Base-by-base conservation (phyloP, 2,329 filamentous ascomycete species). In the Ophiocordyceps camponoti-floridani region DNA sequence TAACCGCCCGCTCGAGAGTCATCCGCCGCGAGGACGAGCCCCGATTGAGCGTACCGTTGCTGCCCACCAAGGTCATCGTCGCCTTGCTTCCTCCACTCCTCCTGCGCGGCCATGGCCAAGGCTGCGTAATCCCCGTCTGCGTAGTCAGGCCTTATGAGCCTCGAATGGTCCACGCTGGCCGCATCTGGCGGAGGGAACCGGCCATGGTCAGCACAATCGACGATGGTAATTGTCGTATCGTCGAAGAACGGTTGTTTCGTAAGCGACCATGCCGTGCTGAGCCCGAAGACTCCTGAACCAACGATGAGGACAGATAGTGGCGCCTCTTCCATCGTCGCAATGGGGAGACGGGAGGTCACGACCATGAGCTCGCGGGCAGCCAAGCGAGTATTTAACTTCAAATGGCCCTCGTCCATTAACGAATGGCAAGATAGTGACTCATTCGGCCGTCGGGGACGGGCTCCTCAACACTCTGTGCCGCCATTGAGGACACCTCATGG, bases 91-190 rank as follows among this genome's bases (percentile, higher is more conserved):
- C 81, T 75, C 84, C 78, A 91, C 56, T 72, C 66, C 16, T 68
- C 61, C 54, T 84, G 82, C 1, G 87, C 86, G 33, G 75, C 67
- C 16, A 75, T 70, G 18, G 81, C 86, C 41, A 96, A 75, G 14
- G 69, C 65, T 6, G 85, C 75, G 62, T 96, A 96, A 19, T 79
- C 73, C 0, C 75, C 65, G 56, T 89, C 79, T 5, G 84, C 79
- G 57, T 96, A 96, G 68, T 96, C 89, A 43, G 75, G 64, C 46
- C 78, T 70, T 50, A 82, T 68, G 52, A 81, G 78, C 51, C 77
- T 72, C 13, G 75, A 79, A 4, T 68, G 69, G 61, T 82, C 77
- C 54, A 79, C 69, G 50, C 72, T 77, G 43, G 75, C 70, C 46
- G 69, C 68, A 53, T 82, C 75, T 40, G 67, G 62, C 7, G 74